phyloP scores from a whole-genome alignment of 768 basidiomycete species.

The Pulveroboletus sp. region DNA sequence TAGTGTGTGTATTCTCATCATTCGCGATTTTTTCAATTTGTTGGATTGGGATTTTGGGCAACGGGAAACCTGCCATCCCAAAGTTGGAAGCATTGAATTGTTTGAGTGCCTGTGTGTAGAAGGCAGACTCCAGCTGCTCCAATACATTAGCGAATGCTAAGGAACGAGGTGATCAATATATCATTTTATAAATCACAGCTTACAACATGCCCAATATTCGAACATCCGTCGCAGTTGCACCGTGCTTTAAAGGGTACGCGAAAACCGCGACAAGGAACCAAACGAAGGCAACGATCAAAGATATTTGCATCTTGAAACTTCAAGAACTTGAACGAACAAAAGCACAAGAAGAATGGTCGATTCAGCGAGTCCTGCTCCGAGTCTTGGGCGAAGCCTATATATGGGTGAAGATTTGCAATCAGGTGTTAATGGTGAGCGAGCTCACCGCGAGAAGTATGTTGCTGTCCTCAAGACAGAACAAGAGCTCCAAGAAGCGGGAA shows the following conservation, averaged over 20 bases:
- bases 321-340: conserved; percentile 27
- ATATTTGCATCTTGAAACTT: conserved; percentile 9
- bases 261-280: not conserved
- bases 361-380: conserved; percentile 40
- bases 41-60: conserved; percentile 52
- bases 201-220: conserved; percentile 57
- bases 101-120: conserved; percentile 63
- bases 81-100: conserved; percentile 70
- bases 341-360: conserved; percentile 3
- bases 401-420: not conserved
- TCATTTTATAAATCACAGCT: not conserved
- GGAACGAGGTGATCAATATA: not conserved
- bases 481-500: not conserved
- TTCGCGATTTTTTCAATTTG: conserved; percentile 56
- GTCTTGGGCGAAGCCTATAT: not conserved
- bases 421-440: not conserved
- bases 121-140: conserved; percentile 68
- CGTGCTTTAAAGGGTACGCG: conserved; percentile 10
- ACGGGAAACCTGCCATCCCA: conserved; percentile 58
- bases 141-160: conserved; percentile 75
- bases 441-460: not conserved
- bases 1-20: conserved; percentile 64
- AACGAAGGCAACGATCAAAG: not conserved
- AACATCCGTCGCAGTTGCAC: conserved; percentile 22
- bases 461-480: conserved; percentile 2